phyloP scores from a whole-genome alignment of 257 asterid genomes.

The Ligustrum vulgare region DNA sequence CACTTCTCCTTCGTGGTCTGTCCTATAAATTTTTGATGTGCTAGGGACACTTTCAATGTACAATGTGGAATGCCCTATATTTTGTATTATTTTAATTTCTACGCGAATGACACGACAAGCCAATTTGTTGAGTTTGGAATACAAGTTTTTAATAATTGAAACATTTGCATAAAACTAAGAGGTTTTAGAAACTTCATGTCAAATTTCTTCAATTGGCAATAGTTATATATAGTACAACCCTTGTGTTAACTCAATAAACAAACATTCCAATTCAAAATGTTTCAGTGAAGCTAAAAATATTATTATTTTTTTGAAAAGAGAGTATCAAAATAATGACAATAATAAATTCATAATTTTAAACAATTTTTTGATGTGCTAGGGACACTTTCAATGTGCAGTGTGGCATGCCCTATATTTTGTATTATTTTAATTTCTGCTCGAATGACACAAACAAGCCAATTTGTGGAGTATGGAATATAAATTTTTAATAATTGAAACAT shows the following conservation, averaged over 20 bases:
- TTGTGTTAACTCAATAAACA: background rate
- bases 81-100: background rate
- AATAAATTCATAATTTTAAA: background rate
- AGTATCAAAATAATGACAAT: background rate
- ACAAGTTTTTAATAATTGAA: background rate
- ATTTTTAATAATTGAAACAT: background rate
- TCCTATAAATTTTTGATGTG: background rate
- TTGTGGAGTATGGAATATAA: background rate
- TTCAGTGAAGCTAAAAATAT: too few relatives aligned
- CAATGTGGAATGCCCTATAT: background rate
- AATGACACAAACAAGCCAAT: background rate
- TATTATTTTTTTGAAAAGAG: background rate
- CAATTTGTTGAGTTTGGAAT: background rate
- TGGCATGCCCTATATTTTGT: background rate
- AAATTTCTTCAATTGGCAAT: background rate
- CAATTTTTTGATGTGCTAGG: conserved; percentile 1
- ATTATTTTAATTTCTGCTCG: background rate
- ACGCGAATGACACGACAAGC: background rate
- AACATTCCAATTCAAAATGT: background rate
- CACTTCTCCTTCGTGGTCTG: background rate
- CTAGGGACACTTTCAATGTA: background rate
- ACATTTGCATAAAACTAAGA: background rate
- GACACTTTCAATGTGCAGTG: background rate
- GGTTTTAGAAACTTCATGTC: too few relatives aligned
- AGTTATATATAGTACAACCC: background rate